Conservation (phyloP, 2,329 filamentous ascomycete genomes). For the Pseudogymnoascus destructans region DNA sequence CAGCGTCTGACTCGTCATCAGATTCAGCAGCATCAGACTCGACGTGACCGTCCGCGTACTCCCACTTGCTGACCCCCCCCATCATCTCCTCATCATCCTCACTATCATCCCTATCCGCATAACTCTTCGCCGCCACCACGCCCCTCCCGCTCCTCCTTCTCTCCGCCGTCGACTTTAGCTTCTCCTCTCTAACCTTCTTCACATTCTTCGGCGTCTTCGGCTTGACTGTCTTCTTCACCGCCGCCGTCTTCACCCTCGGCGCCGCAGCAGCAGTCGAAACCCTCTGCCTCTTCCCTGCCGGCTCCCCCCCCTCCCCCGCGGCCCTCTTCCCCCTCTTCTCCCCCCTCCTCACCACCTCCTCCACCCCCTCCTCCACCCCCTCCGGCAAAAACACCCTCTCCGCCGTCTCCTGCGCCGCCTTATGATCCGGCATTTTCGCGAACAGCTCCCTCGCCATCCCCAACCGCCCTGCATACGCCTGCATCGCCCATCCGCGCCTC, state of each 20-base stretch:
- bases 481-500: conserved; percentile 70
- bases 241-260: conserved; percentile 21
- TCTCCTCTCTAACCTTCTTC: conserved; percentile 18
- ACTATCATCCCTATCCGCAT: conserved; percentile 29
- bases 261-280: conserved; percentile 20
- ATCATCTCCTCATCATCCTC: conserved; percentile 30
- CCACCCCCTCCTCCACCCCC: conserved; percentile 55
- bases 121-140: conserved; percentile 28
- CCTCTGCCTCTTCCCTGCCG: conserved; percentile 16
- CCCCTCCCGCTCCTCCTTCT: conserved; percentile 28
- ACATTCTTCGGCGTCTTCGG: conserved; percentile 23
- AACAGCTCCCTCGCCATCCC: conserved; percentile 72
- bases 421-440: conserved; percentile 58
- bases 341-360: conserved; percentile 50
- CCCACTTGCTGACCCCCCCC: conserved; percentile 25
- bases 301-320: neutral
- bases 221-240: conserved; percentile 15
- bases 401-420: conserved; percentile 70
- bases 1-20: conserved; percentile 29
- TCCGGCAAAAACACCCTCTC: conserved; percentile 75
- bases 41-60: conserved; percentile 30
- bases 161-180: conserved; percentile 16
- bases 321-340: conserved; percentile 43
- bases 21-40: conserved; percentile 20
- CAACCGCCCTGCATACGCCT: conserved; percentile 69